Evolutionary conservation across 2,329 filamentous ascomycete species (phyloP), one percentile per base, ranked within the genome.

Genomic region (Penicillium sp.): DNA sequence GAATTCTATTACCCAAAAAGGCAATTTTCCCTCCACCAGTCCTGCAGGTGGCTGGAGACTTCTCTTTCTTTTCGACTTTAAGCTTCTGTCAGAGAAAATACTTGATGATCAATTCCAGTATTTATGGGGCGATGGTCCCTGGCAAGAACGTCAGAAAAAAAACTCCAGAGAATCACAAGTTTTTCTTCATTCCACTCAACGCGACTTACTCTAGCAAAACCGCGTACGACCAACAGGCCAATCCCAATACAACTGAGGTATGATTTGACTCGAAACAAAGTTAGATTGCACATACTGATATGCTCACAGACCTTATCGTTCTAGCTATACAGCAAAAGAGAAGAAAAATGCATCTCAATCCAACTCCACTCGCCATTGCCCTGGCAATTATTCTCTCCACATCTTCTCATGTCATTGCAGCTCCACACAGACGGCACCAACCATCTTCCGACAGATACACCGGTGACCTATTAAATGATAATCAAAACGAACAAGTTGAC

Each of bases 381-480:
- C 24, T 58, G 38, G 56, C 56, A 46, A 58, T 58, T n/a, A 47
- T 54, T 16, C 56, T 58, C 51, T 58, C 56, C 40, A 45, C 50
- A 40, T 43, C 53, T 1, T 35, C 56, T 12, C 38, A 54, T 14
- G 50, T 55, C 20, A 16, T 28, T 43, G 56, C 56, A 20, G 56
- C 23, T 43, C 56, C 45, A 46, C 40, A 46, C n/a, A 38, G 46
- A n/a, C 8, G 20, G 16, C 14, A 58, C 35, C 45, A 47, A 24
- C 7, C 40, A 45, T 16, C 11, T 9, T 20, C 16, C 16, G 20
- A 38, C 18, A 40, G 35, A 40, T 40, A 16, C 40, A 43, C 18
- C 23, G 40, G 16, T 14, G 8, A 7, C 42, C 52, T 24, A 26
- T 23, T 43, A 9, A 21, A 47, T n/a, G n/a, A n/a, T 8, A 43